A percentile compares a stretch with the other conserved stretches of the same genome.
Evolutionary conservation across 1,139 yeast genomes (phyloP).

Genomic region (Taiozyma onychis): DNA sequence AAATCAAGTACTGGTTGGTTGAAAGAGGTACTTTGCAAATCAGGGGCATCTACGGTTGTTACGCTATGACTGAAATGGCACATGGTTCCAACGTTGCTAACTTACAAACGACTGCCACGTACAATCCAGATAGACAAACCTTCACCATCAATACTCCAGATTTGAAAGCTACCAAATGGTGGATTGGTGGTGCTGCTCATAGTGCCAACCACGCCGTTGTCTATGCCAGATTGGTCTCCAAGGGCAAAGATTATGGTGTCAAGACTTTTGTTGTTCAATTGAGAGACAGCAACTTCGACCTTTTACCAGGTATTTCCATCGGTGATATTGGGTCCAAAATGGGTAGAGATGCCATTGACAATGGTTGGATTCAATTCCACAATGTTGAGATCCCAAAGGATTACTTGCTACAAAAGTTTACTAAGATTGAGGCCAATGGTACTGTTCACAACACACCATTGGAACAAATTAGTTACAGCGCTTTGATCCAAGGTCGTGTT

Average conservation of each 20-base stretch:
- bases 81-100: slow-evolving; percentile 95
- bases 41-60: slow-evolving; percentile 78
- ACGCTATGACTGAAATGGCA: slow-evolving; percentile 91
- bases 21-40: slow-evolving; percentile 64
- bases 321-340: slow-evolving; percentile 94
- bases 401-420: slow-evolving; percentile 76
- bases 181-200: slow-evolving; percentile 98
- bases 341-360: slow-evolving; percentile 81
- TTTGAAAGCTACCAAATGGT: slow-evolving; percentile 92
- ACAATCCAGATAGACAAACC: slow-evolving; percentile 56
- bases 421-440: slow-evolving; percentile 67
- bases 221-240: slow-evolving; percentile 76
- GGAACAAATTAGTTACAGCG: slow-evolving; percentile 84
- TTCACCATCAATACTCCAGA: slow-evolving; percentile 83
- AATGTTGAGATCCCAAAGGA: slow-evolving; percentile 78
- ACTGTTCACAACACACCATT: slow-evolving; percentile 69
- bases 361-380: slow-evolving; percentile 91
- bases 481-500: slow-evolving; percentile 84
- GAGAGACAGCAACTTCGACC: slow-evolving; percentile 64
- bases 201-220: slow-evolving; percentile 80
- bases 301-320: slow-evolving; percentile 72
- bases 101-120: slow-evolving; percentile 86
- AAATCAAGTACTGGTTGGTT: slow-evolving; percentile 62
- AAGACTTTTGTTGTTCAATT: slow-evolving; percentile 87
- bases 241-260: slow-evolving; percentile 84